Evolutionary conservation across 805 yeast species (phyloP).

Genomic region (Cyberlindnera amylophila): DNA sequence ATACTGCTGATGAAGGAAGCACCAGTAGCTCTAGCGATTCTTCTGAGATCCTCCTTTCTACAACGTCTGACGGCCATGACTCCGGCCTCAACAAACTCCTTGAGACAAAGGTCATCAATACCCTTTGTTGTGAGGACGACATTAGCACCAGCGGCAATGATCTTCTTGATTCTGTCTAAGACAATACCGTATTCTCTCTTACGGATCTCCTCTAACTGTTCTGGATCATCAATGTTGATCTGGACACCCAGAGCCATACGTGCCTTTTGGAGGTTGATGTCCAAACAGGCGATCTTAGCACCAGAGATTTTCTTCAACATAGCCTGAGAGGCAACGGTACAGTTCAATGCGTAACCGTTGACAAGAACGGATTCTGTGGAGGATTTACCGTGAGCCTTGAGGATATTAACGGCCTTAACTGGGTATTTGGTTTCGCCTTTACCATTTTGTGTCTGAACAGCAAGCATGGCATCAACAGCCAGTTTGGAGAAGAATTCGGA

Average conservation of each 20-base stretch:
- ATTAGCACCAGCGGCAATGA: constrained; percentile 80
- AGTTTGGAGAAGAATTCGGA: constrained; percentile 83
- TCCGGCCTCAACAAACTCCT: constrained; percentile 81
- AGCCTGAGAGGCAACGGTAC: constrained; percentile 96
- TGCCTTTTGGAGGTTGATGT: constrained; percentile 91
- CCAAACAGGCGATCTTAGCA: constrained; percentile 87
- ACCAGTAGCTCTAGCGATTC: constrained; percentile 98
- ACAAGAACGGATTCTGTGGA: constrained; percentile 81
- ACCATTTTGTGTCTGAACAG: constrained; percentile 84
- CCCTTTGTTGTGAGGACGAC: constrained; percentile 94
- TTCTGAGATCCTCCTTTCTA: constrained; percentile 91
- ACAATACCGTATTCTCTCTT: constrained; percentile 78
- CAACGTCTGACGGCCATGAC: constrained; percentile 94
- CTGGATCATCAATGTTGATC: constrained; percentile 95
- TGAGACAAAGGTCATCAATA: constrained; percentile 97
- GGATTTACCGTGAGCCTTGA: constrained; percentile 96
- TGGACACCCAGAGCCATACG: constrained; percentile 98
- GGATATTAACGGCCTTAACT: constrained; percentile 91
- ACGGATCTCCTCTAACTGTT: constrained; percentile 92
- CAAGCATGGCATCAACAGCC: constrained; percentile 94
- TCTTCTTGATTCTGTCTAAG: constrained; percentile 72
- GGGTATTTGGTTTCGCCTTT: constrained; percentile 92
- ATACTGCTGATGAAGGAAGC: constrained; percentile 83
- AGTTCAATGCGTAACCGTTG: constrained; percentile 92
- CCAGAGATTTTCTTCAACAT: constrained; percentile 69